Evolutionary conservation across 2,329 filamentous ascomycete genomes (phyloP).

Genomic region (Sphaerulina populicola): DNA sequence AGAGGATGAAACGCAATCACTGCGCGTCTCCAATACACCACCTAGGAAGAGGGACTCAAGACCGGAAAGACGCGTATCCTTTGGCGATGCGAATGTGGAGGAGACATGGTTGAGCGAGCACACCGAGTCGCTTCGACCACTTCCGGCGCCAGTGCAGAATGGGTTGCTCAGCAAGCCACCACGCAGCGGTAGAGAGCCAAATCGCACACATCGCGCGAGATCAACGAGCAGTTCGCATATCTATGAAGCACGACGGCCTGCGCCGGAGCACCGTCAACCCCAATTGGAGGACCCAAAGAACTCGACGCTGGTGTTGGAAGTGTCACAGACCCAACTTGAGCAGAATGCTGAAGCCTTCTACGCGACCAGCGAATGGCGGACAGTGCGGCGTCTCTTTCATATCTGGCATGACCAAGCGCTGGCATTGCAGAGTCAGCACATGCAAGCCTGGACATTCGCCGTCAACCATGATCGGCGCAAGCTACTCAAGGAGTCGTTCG

Average conservation of each 20-base stretch:
- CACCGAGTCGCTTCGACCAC: conserved; percentile 13
- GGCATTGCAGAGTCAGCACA: conserved; percentile 24
- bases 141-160: conserved; percentile 2
- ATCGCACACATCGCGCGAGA: conserved; percentile 15
- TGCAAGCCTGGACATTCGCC: conserved; percentile 36
- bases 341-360: conserved; percentile 27
- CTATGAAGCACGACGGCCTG: conserved; percentile 8
- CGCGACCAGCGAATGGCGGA: conserved; percentile 18
- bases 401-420: conserved; percentile 42
- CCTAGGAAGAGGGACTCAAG: conserved; percentile 16
- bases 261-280: conserved; percentile 16
- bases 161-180: conserved; percentile 19
- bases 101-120: conserved; percentile 39
- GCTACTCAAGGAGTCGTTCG: conserved; percentile 47
- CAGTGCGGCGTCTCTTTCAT: conserved; percentile 19
- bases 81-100: conserved; percentile 49
- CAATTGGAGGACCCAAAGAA: conserved; percentile 15
- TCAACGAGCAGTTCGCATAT: conserved; percentile 21
- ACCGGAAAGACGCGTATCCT: conserved; percentile 45
- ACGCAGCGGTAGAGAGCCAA: conserved; percentile 12
- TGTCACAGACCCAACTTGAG: conserved; percentile 25
- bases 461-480: conserved; percentile 43
- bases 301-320: conserved; percentile 21
- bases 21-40: conserved; percentile 6
- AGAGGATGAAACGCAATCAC: conserved; percentile 30